These are phyloP conservation scores for Niveomyces coronatus DNA, from an alignment of 2,329 filamentous ascomycete species.

Conservation along the genomic window DNA sequence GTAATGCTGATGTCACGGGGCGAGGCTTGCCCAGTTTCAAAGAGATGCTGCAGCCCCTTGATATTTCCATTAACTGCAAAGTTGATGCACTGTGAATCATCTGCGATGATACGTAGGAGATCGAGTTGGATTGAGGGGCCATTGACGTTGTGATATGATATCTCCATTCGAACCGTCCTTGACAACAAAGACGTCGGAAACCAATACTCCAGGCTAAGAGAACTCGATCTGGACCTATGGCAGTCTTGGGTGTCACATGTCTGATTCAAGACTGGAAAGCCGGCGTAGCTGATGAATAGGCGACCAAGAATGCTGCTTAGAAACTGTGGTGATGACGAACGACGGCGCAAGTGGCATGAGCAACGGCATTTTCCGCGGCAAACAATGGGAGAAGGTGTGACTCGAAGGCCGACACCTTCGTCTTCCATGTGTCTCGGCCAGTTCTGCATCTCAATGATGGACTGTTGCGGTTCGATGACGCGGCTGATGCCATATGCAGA, in stretches of 20 bases:
- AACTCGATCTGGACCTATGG: slow-evolving; percentile 13
- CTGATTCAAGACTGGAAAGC: too few species aligned
- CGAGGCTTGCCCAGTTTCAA: slow-evolving; percentile 19
- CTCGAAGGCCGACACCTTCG: too few species aligned
- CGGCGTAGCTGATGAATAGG: too few species aligned
- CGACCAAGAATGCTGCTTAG: too few species aligned
- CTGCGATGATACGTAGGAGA: slow-evolving; percentile 19
- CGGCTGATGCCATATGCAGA: too few species aligned
- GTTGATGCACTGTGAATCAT: slow-evolving; percentile 20
- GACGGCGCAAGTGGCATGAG: too few species aligned
- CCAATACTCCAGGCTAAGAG: slow-evolving; percentile 22
- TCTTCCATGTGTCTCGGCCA: too few species aligned
- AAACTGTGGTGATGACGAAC: too few species aligned
- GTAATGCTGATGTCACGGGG: slow-evolving; percentile 21
- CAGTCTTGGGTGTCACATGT: slow-evolving; percentile 17
- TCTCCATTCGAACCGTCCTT: slow-evolving; percentile 18
- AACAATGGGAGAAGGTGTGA: too few species aligned
- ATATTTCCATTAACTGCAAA: slow-evolving; percentile 19
- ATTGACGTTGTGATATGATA: slow-evolving; percentile 14
- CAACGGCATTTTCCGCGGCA: too few species aligned
- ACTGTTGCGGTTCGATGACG: too few species aligned
- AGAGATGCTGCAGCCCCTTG: slow-evolving; percentile 20
- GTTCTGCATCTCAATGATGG: too few species aligned
- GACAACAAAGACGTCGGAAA: slow-evolving; percentile 21
- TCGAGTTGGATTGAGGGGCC: slow-evolving; percentile 18